Conservation (phyloP, 495 filamentous ascomycete species). For the Trichocladium uniseriatum region DNA sequence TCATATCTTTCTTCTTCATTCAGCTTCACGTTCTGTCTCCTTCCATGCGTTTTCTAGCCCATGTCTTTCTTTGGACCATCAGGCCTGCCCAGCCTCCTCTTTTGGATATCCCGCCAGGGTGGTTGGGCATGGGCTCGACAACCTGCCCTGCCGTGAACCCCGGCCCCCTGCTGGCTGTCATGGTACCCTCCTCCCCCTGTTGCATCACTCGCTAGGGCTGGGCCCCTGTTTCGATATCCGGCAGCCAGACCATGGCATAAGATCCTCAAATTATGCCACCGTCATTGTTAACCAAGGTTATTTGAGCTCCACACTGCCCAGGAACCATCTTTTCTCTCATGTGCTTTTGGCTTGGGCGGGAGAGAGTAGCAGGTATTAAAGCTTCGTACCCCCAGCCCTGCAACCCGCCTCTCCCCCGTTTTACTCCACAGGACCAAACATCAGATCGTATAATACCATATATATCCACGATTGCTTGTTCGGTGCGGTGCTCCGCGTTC, state of each 20-base stretch:
- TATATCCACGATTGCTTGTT: slow-evolving; percentile 30
- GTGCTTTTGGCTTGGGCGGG: slow-evolving; percentile 38
- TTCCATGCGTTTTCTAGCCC: slow-evolving; percentile 38
- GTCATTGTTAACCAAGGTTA: slow-evolving; percentile 40
- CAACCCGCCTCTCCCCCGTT: slow-evolving; percentile 11
- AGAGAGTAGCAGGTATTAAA: slow-evolving; percentile 33
- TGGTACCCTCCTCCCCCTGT: slow-evolving; percentile 29
- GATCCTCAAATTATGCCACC: slow-evolving; percentile 49
- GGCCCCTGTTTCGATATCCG: slow-evolving; percentile 43
- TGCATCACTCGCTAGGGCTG: slow-evolving; percentile 42
- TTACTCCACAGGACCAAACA: slow-evolving; percentile 32
- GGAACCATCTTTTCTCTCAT: slow-evolving; percentile 39
- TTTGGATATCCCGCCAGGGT: slow-evolving; percentile 34
- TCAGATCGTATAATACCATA: slow-evolving; percentile 44
- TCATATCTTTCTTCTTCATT: slow-evolving; percentile 38
- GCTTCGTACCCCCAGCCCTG: slow-evolving; percentile 25
- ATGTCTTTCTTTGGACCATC: slow-evolving; percentile 26
- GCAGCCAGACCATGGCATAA: slow-evolving; percentile 46
- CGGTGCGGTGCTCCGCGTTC: slow-evolving; percentile 17
- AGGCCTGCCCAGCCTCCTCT: slow-evolving; percentile 26
- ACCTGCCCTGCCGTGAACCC: slow-evolving; percentile 21
- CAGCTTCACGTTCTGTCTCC: slow-evolving; percentile 36
- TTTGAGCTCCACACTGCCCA: slow-evolving; percentile 37
- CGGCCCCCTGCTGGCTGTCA: slow-evolving; percentile 36
- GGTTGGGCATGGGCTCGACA: slow-evolving; percentile 11